phyloP scores from a whole-genome alignment of 352 stramenopile genomes.

The Aphanomyces stellatus region DNA sequence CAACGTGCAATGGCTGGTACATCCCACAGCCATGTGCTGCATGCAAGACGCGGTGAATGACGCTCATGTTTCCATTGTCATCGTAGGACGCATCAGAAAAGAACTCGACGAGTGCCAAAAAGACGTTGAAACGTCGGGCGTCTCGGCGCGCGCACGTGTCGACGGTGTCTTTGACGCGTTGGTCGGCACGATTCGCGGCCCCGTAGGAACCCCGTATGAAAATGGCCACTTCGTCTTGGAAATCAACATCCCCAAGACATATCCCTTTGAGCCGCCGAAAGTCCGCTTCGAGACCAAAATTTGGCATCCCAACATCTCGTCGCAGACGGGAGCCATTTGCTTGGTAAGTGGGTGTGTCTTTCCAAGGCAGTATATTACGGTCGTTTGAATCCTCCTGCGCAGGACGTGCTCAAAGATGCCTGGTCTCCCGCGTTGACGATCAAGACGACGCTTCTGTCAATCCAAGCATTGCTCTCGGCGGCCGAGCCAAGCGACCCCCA shows the following conservation, averaged over 20 bases:
- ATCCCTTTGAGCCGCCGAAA: slow-evolving; percentile 95
- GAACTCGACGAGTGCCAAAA: slow-evolving; percentile 84
- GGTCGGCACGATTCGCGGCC: slow-evolving; percentile 56
- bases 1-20: background rate
- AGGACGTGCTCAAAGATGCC: slow-evolving; percentile 97
- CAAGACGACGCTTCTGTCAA: slow-evolving; percentile 93
- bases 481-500: slow-evolving; percentile 88
- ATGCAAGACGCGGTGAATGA: no score
- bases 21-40: background rate
- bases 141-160: slow-evolving; percentile 43
- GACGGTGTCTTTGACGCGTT: slow-evolving; percentile 23
- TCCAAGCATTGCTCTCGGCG: slow-evolving; percentile 93
- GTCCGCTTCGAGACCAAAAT: slow-evolving; percentile 92
- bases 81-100: slow-evolving; percentile 56
- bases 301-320: slow-evolving; percentile 97
- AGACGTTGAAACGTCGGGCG: slow-evolving; percentile 72
- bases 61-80: no score
- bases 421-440: slow-evolving; percentile 96
- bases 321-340: slow-evolving; percentile 95
- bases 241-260: slow-evolving; percentile 88
- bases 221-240: slow-evolving; percentile 87
- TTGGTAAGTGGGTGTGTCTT: slow-evolving; percentile 46
- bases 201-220: slow-evolving; percentile 79
- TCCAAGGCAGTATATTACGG: no score
- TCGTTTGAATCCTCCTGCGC: slow-evolving; percentile 8